Evolutionary conservation across 169 alveolate species (phyloP).

Genomic region (Cryptosporidium tyzzeri): DNA sequence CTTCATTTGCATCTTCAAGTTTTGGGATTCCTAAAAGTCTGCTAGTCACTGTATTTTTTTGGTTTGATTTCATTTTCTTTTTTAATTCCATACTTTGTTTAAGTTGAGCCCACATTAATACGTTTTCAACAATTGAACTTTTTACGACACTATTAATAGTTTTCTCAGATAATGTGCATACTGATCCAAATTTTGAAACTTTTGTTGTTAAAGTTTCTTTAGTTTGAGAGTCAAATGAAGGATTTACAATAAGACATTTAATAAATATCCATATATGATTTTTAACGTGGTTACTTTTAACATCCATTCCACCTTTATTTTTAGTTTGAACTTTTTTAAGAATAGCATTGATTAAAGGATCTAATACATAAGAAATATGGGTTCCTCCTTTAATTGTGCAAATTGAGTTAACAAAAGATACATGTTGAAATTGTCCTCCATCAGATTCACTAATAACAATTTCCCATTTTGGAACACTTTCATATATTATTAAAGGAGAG

Average conservation of each 20-base stretch:
- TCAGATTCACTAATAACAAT: slow-evolving; percentile 87
- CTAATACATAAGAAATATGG: slow-evolving; percentile 96
- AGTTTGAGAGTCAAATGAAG: slow-evolving; percentile 99
- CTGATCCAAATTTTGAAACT: slow-evolving; percentile 90
- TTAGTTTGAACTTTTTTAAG: slow-evolving; percentile 92
- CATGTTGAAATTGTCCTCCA: slow-evolving; percentile 95
- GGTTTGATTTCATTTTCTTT: slow-evolving; percentile 87
- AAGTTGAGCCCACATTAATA: slow-evolving; percentile 93
- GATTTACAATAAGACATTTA: slow-evolving; percentile 97
- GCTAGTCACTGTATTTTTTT: slow-evolving; percentile 81
- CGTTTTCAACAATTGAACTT: slow-evolving; percentile 91
- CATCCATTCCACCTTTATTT: slow-evolving; percentile 94
- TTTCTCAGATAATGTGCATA: slow-evolving; percentile 89
- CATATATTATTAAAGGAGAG: slow-evolving; percentile 80
- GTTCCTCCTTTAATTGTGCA: slow-evolving; percentile 99
- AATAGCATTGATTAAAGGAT: slow-evolving; percentile 93
- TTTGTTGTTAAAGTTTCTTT: slow-evolving; percentile 96
- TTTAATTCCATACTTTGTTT: slow-evolving; percentile 93
- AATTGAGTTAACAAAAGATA: slow-evolving; percentile 98
- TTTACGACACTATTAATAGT: slow-evolving; percentile 89
- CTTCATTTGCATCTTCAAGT: slow-evolving; percentile 99
- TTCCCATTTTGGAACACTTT: slow-evolving; percentile 88
- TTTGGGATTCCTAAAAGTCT: slow-evolving; percentile 95
- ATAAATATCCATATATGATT: slow-evolving; percentile 96
- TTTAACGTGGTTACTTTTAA: slow-evolving; percentile 93